phyloP scores from a whole-genome alignment of 2,329 filamentous ascomycete species.

The Alternaria arbusti region DNA sequence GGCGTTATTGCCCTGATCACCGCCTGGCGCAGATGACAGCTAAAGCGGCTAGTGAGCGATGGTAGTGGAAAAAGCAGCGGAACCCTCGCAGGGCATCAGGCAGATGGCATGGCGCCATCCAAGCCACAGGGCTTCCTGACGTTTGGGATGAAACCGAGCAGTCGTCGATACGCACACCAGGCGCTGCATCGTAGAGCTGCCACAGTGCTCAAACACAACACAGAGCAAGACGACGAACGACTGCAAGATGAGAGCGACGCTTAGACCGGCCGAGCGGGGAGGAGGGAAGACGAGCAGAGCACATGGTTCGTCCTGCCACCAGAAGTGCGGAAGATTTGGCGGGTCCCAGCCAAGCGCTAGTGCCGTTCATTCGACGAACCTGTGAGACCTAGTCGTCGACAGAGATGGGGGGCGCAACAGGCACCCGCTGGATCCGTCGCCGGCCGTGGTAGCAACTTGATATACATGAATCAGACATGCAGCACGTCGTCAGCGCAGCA shows the following conservation, averaged over 20 bases:
- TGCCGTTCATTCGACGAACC: constrained; percentile 4
- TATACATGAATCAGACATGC: not conserved
- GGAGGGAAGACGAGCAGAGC: not conserved
- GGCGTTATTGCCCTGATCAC: constrained; percentile 7
- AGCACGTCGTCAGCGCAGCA: not conserved
- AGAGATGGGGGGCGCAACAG: not conserved
- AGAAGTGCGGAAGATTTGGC: constrained; percentile 10
- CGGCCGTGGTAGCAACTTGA: no score
- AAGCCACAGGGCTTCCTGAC: constrained; percentile 3
- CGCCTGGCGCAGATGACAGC: constrained; percentile 2
- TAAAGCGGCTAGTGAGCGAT: constrained; percentile 5
- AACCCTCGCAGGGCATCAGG: not conserved
- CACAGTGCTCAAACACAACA: constrained; percentile 6
- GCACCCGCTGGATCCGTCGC: not conserved
- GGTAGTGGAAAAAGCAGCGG: constrained; percentile 7
- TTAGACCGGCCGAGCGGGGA: constrained; percentile 2
- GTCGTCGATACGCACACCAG: not conserved
- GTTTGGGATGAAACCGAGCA: constrained; percentile 4
- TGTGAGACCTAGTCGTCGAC: constrained; percentile 1
- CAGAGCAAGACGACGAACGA: not conserved
- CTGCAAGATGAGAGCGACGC: not conserved
- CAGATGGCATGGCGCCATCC: not conserved
- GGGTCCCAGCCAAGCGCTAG: constrained; percentile 9
- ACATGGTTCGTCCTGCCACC: constrained; percentile 3
- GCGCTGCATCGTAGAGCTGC: not conserved